Percentiles rank a stretch among this genome's conserved stretches.
Evolutionary conservation across 805 yeast species (phyloP).

Genomic region (Schizosaccharomyces octosporus): DNA sequence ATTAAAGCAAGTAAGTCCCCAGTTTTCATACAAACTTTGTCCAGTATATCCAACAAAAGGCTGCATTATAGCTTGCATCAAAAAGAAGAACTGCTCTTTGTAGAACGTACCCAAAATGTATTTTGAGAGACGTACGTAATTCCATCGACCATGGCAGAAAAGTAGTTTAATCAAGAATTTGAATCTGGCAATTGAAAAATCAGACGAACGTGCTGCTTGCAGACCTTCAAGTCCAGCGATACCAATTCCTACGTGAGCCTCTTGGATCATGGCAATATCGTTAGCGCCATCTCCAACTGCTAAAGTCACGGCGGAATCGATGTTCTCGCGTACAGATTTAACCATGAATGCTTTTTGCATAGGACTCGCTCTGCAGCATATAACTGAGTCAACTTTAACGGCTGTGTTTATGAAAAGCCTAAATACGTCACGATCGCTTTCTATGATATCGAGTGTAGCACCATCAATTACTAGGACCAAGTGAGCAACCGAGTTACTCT

Average conservation of each 20-base stretch:
- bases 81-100: slow-evolving; percentile 73
- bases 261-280: slow-evolving; percentile 96
- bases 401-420: slow-evolving; percentile 65
- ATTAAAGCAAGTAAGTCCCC: slow-evolving; percentile 94
- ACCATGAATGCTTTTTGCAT: slow-evolving; percentile 89
- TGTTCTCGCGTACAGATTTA: slow-evolving; percentile 42
- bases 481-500: slow-evolving; percentile 61
- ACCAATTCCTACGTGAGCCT: slow-evolving; percentile 94
- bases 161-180: slow-evolving; percentile 57
- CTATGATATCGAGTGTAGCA: slow-evolving; percentile 50
- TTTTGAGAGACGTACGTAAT: slow-evolving; percentile 73
- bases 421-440: slow-evolving; percentile 45
- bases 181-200: slow-evolving; percentile 87
- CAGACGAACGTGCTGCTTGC: slow-evolving; percentile 88
- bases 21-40: slow-evolving; percentile 73
- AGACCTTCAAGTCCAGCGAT: slow-evolving; percentile 92
- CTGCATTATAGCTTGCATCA: slow-evolving; percentile 73
- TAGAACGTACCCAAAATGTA: slow-evolving; percentile 84
- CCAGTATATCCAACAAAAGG: slow-evolving; percentile 75
- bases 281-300: slow-evolving; percentile 99
- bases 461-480: slow-evolving; percentile 91
- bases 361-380: slow-evolving; percentile 91
- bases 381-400: slow-evolving; percentile 66
- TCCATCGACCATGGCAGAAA: slow-evolving; percentile 87
- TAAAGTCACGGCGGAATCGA: slow-evolving; percentile 50